Percentiles rank a stretch among this genome's conserved stretches.
Evolutionary conservation across 352 stramenopile genomes (phyloP).

Genomic region (Globisporangium cederbergense): DNA sequence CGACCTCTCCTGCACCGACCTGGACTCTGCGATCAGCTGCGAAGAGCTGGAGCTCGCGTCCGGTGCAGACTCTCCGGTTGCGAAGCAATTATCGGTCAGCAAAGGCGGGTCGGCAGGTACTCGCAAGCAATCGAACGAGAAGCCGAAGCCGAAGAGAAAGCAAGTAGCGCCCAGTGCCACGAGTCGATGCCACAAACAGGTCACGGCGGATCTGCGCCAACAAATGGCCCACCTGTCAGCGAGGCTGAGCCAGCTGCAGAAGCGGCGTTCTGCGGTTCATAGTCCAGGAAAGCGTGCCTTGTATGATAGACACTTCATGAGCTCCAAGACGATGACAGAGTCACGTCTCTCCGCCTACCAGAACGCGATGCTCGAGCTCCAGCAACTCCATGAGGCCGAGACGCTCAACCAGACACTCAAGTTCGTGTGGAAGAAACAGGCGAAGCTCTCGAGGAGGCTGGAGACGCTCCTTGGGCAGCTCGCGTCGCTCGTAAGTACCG

Average conservation of each 20-base stretch:
- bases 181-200: background rate
- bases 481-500: background rate
- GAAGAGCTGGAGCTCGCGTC: background rate
- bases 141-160: background rate
- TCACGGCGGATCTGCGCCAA: background rate
- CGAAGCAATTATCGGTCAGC: background rate
- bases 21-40: background rate
- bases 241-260: background rate
- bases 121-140: background rate
- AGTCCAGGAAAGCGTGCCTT: background rate
- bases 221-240: slow-evolving; percentile 1
- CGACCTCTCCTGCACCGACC: background rate
- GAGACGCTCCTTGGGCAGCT: slow-evolving; percentile 8
- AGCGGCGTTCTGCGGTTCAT: background rate
- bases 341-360: slow-evolving; percentile 9
- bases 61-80: background rate
- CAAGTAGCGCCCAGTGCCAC: background rate
- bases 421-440: slow-evolving; percentile 28
- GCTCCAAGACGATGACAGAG: background rate
- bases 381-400: slow-evolving; percentile 30
- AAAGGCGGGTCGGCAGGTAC: background rate
- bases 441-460: slow-evolving; percentile 37
- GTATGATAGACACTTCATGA: slow-evolving; percentile 15
- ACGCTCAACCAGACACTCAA: slow-evolving; percentile 41
- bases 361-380: slow-evolving; percentile 35